Evolutionary conservation across 345 rosid species (phyloP).

Genomic region (Eucalyptus sp.): DNA sequence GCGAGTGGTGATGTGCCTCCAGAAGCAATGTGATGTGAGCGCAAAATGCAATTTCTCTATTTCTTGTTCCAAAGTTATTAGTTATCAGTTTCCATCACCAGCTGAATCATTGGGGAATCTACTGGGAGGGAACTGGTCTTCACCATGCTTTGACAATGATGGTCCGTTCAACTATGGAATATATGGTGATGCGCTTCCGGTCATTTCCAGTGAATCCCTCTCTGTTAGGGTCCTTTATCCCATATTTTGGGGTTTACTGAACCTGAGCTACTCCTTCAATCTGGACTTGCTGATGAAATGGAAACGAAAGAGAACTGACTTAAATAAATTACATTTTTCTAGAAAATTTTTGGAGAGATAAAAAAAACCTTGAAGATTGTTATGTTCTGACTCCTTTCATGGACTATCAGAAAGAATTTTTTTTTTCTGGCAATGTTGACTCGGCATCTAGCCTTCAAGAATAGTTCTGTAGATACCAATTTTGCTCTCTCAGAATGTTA

Average conservation of each 20-base stretch:
- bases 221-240: constrained; percentile 50
- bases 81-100: constrained; percentile 10
- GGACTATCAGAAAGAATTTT: neutral
- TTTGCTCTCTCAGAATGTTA: neutral
- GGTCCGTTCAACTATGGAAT: constrained; percentile 47
- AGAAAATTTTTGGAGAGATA: neutral
- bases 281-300: neutral
- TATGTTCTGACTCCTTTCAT: neutral
- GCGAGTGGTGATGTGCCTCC: constrained; percentile 32
- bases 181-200: constrained; percentile 38
- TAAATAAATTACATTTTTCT: neutral
- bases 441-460: neutral
- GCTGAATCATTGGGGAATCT: neutral
- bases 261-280: constrained; percentile 29
- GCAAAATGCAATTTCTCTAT: constrained; percentile 14
- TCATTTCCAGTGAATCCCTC: constrained; percentile 37
- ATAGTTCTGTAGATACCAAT: neutral
- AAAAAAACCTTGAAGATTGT: neutral
- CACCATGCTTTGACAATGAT: constrained; percentile 22
- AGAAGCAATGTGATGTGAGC: constrained; percentile 6
- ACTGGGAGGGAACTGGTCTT: neutral
- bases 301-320: neutral
- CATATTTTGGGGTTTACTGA: constrained; percentile 56
- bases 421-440: neutral
- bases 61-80: constrained; percentile 31